A percentile compares a stretch with the other conserved stretches of the same genome.
Conservation (phyloP, 73 alveolate genomes). For the Breviolum minutum region DNA sequence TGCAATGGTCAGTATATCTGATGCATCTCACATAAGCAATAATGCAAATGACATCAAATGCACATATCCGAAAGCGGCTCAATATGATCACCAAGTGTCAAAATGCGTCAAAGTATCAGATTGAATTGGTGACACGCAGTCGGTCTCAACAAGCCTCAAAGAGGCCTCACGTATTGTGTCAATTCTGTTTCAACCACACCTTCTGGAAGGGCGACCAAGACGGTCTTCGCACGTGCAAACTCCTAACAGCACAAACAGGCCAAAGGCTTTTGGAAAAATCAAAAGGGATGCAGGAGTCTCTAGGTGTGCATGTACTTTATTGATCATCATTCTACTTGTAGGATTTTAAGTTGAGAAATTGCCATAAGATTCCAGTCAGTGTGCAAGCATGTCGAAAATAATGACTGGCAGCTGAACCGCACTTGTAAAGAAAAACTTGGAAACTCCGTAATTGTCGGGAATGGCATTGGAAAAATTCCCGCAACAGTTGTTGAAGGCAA, state of each 20-base stretch:
- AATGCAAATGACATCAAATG: neutral
- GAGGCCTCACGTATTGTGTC: neutral
- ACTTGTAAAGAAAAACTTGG: neutral
- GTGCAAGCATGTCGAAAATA: neutral
- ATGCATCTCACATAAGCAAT: neutral
- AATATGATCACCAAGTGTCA: neutral
- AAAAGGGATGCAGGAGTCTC: neutral
- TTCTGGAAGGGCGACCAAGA: conserved; percentile 72
- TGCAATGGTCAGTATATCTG: no score
- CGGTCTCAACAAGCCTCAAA: neutral
- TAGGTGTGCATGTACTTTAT: no score
- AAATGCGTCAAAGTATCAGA: neutral
- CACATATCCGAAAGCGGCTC: neutral
- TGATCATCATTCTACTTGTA: no score
- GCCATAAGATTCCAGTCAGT: neutral
- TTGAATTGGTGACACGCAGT: neutral
- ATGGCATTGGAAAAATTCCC: no score
- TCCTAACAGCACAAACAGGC: neutral
- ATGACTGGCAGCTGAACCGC: neutral
- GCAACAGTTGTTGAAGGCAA: no score
- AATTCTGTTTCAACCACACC: neutral
- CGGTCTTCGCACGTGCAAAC: conserved; percentile 37
- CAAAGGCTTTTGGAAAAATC: neutral
- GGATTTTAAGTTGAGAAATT: neutral
- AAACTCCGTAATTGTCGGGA: no score